A percentile compares a stretch with the other conserved stretches of the same genome.
Conservation (phyloP, 208 protist species). For the Wallacemonas sp. region DNA sequence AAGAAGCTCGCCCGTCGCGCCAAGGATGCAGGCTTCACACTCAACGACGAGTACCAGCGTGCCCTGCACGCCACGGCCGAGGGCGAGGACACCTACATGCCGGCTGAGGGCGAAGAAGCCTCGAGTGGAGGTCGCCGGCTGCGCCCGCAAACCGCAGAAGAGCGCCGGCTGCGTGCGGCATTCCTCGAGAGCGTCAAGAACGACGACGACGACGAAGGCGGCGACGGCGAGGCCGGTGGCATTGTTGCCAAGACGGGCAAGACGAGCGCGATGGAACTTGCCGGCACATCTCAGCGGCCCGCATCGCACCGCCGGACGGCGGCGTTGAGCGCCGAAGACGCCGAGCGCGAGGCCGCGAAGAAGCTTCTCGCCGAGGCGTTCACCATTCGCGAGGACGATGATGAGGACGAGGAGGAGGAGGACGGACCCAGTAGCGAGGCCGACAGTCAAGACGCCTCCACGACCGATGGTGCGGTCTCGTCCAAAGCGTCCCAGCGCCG, state of each 20-base stretch:
- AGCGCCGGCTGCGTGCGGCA: slow-evolving; percentile 58
- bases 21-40: slow-evolving; percentile 52
- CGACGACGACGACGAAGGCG: neutral
- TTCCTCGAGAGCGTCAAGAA: slow-evolving; percentile 67
- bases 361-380: slow-evolving; percentile 29
- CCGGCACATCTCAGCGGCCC: neutral
- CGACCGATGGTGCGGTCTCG: too few species aligned
- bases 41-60: slow-evolving; percentile 84
- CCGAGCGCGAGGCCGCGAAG: slow-evolving; percentile 11
- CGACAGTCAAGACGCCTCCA: neutral
- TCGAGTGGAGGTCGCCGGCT: slow-evolving; percentile 43
- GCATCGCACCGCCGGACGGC: neutral
- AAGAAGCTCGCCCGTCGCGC: slow-evolving; percentile 32
- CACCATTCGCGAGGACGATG: slow-evolving; percentile 11
- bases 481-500: neutral
- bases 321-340: neutral
- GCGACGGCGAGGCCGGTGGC: slow-evolving; percentile 15
- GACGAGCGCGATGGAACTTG: slow-evolving; percentile 1
- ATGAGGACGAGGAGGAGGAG: slow-evolving; percentile 19
- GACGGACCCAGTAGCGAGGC: neutral
- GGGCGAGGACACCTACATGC: slow-evolving; percentile 22
- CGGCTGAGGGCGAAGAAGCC: slow-evolving; percentile 24
- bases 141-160: slow-evolving; percentile 64
- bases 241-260: slow-evolving; percentile 12
- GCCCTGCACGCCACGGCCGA: slow-evolving; percentile 42